Base-by-base conservation (phyloP, 2,329 filamentous ascomycete species). In the Aspergillus awamori region DNA sequence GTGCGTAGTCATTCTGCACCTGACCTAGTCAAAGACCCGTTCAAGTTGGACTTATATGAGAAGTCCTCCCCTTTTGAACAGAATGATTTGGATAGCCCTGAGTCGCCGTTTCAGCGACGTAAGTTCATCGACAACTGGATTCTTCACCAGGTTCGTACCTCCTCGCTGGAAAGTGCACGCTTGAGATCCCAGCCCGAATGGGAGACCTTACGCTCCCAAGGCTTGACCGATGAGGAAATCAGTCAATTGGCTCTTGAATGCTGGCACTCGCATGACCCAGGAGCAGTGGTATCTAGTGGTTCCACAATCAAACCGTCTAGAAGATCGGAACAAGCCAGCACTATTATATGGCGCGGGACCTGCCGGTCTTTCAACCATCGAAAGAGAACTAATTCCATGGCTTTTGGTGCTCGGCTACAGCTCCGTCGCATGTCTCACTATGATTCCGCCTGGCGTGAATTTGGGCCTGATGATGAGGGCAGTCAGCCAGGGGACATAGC, bases 121-220 rank as follows among this genome's bases (percentile, higher is more conserved):
- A 17, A 57, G 7, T 73, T 71, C 51, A 65, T 75, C 55, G 70
- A 72, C 30, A 70, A 65, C 57, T 74, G 72, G 72, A 66, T 74
- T 36, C 69, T 74, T 0, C 71, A 76, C 39, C 68, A 70, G 26
- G 64, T 76, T 3, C 68, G 72, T 8, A 71, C 69, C 30, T 76
- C 72, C 1, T 66, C 66, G 1, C 52, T 72, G 22, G 67, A 72
- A 38, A 69, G 72, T 22, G 39, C 64, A 51, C 67, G 64, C 1
- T 59, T 73, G 11, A 70, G 70, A 17, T 64, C 65, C n/a, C 60
- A 62, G 5, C 67, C 65, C 3, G 63, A 63, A 22, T 58, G 70
- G 13, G 54, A 63, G n/a, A 33, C 56, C 15, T 36, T 72, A 36
- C 52, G 60, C 11, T 45, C 64, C 1, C 15, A 66, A 10, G 69